phyloP scores from a whole-genome alignment of 1,139 yeast species.

The Pichia sp. region DNA sequence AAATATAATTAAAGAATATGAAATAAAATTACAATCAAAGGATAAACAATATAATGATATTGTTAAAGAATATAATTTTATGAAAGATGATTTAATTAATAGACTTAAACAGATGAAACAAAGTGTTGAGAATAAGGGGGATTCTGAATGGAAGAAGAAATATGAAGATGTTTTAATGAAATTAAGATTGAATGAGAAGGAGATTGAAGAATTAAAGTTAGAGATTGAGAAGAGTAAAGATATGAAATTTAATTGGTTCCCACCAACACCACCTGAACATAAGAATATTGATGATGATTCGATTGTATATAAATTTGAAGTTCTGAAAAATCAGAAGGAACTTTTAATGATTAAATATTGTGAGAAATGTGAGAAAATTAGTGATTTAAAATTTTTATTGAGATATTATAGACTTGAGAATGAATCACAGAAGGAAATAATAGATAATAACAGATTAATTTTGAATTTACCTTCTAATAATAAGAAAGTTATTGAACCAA shows the following conservation, averaged over 20 bases:
- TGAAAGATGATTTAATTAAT: slow-evolving; percentile 28
- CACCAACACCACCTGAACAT: slow-evolving; percentile 25
- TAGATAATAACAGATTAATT: slow-evolving; percentile 9
- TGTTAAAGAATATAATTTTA: slow-evolving; percentile 23
- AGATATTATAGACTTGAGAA: slow-evolving; percentile 41
- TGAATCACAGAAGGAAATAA: slow-evolving; percentile 19
- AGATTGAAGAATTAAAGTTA: slow-evolving; percentile 6
- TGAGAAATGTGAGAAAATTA: slow-evolving; percentile 29
- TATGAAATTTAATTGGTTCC: too few relatives aligned
- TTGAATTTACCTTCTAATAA: slow-evolving; percentile 4
- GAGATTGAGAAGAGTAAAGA: slow-evolving; percentile 5
- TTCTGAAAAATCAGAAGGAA: slow-evolving; percentile 21
- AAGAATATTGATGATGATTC: not conserved
- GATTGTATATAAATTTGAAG: slow-evolving; percentile 1
- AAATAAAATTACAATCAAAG: slow-evolving; percentile 5
- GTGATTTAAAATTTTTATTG: slow-evolving; percentile 49
- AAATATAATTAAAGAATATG: slow-evolving; percentile 2
- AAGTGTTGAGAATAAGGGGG: slow-evolving; percentile 14
- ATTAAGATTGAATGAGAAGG: slow-evolving; percentile 12
- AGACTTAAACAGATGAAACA: slow-evolving; percentile 20
- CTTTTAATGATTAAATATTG: slow-evolving; percentile 20
- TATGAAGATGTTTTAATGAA: slow-evolving; percentile 13
- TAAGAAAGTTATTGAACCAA: not conserved
- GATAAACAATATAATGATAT: slow-evolving; percentile 14
- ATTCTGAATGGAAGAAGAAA: slow-evolving; percentile 17